Conservation (phyloP, 2,329 filamentous ascomycete species). For the Trichoderma sp. region DNA sequence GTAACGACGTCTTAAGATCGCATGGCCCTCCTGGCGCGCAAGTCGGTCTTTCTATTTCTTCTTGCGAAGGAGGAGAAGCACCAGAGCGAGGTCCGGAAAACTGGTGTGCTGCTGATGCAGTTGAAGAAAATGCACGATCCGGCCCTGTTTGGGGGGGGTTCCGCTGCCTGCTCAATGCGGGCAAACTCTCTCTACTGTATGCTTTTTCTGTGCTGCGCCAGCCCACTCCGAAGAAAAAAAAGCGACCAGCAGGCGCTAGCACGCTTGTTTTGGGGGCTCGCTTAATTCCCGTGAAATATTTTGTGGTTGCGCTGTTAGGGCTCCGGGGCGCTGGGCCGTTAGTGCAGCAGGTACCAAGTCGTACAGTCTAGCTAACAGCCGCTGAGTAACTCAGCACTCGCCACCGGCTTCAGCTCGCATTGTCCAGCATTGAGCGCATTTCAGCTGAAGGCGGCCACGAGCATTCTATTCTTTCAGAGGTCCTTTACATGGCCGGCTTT, state of each 20-base stretch:
- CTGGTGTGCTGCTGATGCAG: conserved; percentile 21
- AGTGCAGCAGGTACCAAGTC: conserved; percentile 21
- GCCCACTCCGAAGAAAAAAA: conserved; percentile 21
- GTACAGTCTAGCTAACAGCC: not conserved
- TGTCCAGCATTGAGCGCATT: not conserved
- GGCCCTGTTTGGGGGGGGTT: conserved; percentile 1
- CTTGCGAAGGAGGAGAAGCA: conserved; percentile 14
- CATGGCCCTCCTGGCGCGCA: conserved; percentile 36
- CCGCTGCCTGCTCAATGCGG: conserved; percentile 13
- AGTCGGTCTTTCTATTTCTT: conserved; percentile 16
- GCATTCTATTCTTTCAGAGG: not conserved
- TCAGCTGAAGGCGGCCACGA: not conserved
- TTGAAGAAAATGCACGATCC: conserved; percentile 26
- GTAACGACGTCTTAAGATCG: conserved; percentile 36
- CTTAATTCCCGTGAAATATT: conserved; percentile 26
- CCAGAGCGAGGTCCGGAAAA: conserved; percentile 13
- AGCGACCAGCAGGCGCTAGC: not conserved
- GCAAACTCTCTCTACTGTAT: conserved; percentile 2
- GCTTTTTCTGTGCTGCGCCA: conserved; percentile 7
- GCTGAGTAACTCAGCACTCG: not conserved
- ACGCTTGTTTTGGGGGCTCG: conserved; percentile 13
- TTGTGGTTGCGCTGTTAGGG: conserved; percentile 30
- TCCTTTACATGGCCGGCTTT: not conserved
- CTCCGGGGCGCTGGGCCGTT: conserved; percentile 21
- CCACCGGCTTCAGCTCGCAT: not conserved